Conservation (phyloP, 306 rosid species). For the Delonix regia region DNA sequence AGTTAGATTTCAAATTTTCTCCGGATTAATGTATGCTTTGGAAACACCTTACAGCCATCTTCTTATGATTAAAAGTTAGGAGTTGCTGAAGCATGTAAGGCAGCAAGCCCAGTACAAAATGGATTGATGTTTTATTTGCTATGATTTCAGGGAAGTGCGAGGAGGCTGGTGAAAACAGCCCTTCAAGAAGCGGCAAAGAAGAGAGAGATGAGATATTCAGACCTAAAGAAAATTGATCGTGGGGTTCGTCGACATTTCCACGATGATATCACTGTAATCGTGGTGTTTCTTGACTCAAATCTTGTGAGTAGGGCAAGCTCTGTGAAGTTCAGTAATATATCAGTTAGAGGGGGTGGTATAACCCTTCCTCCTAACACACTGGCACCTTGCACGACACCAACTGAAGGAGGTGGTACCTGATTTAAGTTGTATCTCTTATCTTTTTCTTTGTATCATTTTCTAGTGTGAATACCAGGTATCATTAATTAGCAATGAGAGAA, state of each 20-base stretch:
- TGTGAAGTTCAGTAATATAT: conserved; percentile 60
- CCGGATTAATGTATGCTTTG: neutral
- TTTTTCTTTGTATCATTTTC: conserved; percentile 57
- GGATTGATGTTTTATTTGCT: conserved; percentile 22
- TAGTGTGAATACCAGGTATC: conserved; percentile 85
- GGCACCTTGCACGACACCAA: conserved; percentile 69
- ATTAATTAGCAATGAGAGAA: conserved; percentile 55
- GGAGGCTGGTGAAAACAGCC: conserved; percentile 79
- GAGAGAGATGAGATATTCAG: conserved; percentile 99
- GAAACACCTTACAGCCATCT: too few species aligned
- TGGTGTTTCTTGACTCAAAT: conserved; percentile 80
- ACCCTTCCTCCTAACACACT: conserved; percentile 69
- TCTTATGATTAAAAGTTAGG: neutral
- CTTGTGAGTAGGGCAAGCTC: conserved; percentile 76
- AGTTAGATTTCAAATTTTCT: neutral
- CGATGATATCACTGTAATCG: conserved; percentile 93
- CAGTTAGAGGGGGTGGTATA: conserved; percentile 90
- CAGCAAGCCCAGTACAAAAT: neutral
- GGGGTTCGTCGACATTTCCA: conserved; percentile 99
- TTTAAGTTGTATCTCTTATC: conserved; percentile 41
- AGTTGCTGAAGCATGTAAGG: neutral
- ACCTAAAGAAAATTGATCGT: conserved; percentile 90
- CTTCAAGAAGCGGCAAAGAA: conserved; percentile 84
- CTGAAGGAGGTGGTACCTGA: conserved; percentile 64
- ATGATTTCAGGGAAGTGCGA: conserved; percentile 92